A percentile compares a stretch with the other conserved stretches of the same genome.
Conservation (phyloP, 768 basidiomycete species). For the Brasilioporus rufonigricans region DNA sequence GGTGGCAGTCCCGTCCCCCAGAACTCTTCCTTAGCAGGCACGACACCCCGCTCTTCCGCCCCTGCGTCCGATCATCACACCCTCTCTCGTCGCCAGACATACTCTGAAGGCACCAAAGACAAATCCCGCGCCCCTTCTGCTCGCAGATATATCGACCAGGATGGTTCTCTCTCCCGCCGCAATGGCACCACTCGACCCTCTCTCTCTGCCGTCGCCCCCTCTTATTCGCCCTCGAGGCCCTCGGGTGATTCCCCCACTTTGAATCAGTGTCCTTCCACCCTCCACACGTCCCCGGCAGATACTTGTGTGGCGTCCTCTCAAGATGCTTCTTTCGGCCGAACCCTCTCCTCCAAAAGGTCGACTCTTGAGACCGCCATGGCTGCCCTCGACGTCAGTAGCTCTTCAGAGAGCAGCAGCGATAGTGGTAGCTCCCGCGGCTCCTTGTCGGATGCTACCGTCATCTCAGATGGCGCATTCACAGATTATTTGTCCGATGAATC, state of each 20-base stretch:
- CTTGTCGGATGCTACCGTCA: conserved; percentile 71
- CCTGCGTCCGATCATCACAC: conserved; percentile 44
- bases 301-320: conserved; percentile 21
- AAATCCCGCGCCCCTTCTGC: conserved; percentile 60
- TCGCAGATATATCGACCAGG: conserved; percentile 59
- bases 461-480: conserved; percentile 84
- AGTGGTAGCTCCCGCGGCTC: conserved; percentile 49
- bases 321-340: conserved; percentile 36
- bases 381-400: conserved; percentile 36
- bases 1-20: conserved; percentile 48
- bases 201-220: conserved; percentile 41
- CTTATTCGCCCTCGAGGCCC: conserved; percentile 23
- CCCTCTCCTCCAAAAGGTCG: conserved; percentile 30
- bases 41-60: conserved; percentile 31
- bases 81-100: conserved; percentile 48
- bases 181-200: conserved; percentile 46
- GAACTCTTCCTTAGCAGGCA: conserved; percentile 17
- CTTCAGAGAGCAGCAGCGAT: conserved; percentile 63
- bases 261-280: conserved; percentile 17
- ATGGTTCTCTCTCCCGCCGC: conserved; percentile 44
- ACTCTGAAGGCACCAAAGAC: conserved; percentile 50
- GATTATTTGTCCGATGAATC: conserved; percentile 92
- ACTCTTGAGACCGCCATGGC: conserved; percentile 40
- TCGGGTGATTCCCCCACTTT: conserved; percentile 18
- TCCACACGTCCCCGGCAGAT: conserved; percentile 24